Conservation (phyloP, 768 basidiomycete genomes). For the Tephrocybe sp. region DNA sequence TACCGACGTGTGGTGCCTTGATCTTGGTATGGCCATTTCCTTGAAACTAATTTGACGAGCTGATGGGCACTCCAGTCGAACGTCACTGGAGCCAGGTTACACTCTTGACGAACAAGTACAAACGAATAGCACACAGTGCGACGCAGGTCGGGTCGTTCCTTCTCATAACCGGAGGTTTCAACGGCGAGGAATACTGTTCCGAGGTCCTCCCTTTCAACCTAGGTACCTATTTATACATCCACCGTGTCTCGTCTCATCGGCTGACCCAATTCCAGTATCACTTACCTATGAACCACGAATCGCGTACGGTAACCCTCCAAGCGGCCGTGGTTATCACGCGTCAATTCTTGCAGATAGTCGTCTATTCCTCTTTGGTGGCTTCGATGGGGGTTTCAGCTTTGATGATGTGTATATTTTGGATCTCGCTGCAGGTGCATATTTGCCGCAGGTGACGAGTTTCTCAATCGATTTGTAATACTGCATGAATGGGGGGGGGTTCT, state of each 20-base stretch:
- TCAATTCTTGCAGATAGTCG: slow-evolving; percentile 81
- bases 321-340: slow-evolving; percentile 81
- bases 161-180: slow-evolving; percentile 87
- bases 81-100: slow-evolving; percentile 46
- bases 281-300: slow-evolving; percentile 78
- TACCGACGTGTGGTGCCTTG: slow-evolving; percentile 82
- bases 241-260: neutral
- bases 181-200: slow-evolving; percentile 67
- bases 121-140: slow-evolving; percentile 79
- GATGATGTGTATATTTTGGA: slow-evolving; percentile 88
- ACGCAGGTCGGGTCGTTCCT: slow-evolving; percentile 92
- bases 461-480: slow-evolving; percentile 39
- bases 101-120: slow-evolving; percentile 37
- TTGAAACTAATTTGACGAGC: neutral
- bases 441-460: slow-evolving; percentile 86
- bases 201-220: slow-evolving; percentile 86
- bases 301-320: slow-evolving; percentile 65
- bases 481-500: neutral
- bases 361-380: slow-evolving; percentile 85
- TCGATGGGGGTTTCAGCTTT: slow-evolving; percentile 78
- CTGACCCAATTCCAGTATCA: slow-evolving; percentile 51
- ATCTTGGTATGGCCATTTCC: slow-evolving; percentile 60
- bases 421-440: slow-evolving; percentile 81
- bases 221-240: slow-evolving; percentile 42
- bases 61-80: slow-evolving; percentile 30